Conservation (phyloP, 768 basidiomycete species). For the Trametes cinnabarina region DNA sequence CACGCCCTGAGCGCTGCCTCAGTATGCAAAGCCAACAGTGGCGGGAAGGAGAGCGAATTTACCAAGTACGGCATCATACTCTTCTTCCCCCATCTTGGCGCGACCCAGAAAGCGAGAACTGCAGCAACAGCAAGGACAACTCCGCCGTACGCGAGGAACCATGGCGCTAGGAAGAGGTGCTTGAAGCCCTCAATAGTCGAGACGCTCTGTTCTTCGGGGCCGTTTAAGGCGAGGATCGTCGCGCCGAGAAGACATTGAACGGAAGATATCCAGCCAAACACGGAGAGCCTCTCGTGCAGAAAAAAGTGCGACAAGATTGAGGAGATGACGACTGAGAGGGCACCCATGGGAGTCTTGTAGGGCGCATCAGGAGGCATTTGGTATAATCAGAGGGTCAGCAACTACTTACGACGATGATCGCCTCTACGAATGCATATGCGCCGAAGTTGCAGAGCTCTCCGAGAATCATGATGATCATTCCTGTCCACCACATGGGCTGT, state of each 20-base stretch:
- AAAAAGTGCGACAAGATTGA: slow-evolving; percentile 88
- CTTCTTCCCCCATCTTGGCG: slow-evolving; percentile 81
- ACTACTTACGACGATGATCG: slow-evolving; percentile 73
- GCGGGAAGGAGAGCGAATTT: not conserved
- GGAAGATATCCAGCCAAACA: slow-evolving; percentile 95
- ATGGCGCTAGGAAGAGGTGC: slow-evolving; percentile 71
- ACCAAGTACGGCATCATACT: slow-evolving; percentile 80
- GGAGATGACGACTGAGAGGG: slow-evolving; percentile 89
- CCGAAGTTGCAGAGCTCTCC: slow-evolving; percentile 30
- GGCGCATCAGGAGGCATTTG: not conserved
- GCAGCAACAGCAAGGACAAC: slow-evolving; percentile 59
- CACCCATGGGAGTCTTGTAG: slow-evolving; percentile 81
- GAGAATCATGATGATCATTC: slow-evolving; percentile 43
- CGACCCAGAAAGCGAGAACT: slow-evolving; percentile 72
- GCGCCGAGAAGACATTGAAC: slow-evolving; percentile 83
- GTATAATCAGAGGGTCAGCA: too few species aligned
- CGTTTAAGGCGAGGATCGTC: slow-evolving; percentile 84
- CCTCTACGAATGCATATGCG: slow-evolving; percentile 85
- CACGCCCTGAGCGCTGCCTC: slow-evolving; percentile 46
- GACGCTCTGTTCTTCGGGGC: slow-evolving; percentile 66
- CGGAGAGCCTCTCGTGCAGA: slow-evolving; percentile 83
- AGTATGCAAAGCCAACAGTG: not conserved
- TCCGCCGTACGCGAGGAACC: slow-evolving; percentile 69
- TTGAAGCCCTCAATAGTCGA: slow-evolving; percentile 68
- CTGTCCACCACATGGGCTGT: slow-evolving; percentile 50